Evolutionary conservation across 2,329 filamentous ascomycete species (phyloP).

Genomic region (Lasiodiplodia sp.): DNA sequence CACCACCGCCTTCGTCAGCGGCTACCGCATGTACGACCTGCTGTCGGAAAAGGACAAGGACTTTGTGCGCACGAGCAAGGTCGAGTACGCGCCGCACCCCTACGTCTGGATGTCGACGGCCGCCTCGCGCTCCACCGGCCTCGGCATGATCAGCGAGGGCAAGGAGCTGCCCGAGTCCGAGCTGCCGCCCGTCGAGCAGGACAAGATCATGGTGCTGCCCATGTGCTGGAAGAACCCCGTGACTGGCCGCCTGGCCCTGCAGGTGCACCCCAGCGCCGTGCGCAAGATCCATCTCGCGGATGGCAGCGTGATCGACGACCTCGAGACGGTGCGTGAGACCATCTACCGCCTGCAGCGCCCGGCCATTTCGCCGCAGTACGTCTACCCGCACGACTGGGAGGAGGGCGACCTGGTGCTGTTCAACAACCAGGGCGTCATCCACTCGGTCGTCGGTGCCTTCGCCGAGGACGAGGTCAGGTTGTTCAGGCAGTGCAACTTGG

Average conservation of each 20-base stretch:
- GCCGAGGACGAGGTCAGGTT: conserved; percentile 74
- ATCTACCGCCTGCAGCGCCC: conserved; percentile 76
- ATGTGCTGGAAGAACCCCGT: conserved; percentile 81
- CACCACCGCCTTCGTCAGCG: conserved; percentile 77
- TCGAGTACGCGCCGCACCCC: conserved; percentile 80
- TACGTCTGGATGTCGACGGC: conserved; percentile 83
- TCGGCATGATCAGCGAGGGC: conserved; percentile 73
- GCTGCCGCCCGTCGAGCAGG: conserved; percentile 69
- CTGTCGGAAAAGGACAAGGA: conserved; percentile 71
- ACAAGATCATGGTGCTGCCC: conserved; percentile 74
- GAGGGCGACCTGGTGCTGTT: conserved; percentile 80
- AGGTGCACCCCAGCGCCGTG: conserved; percentile 77
- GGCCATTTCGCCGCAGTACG: conserved; percentile 71
- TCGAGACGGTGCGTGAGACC: conserved; percentile 70
- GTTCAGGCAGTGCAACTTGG: conserved; percentile 82
- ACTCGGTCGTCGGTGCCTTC: conserved; percentile 79
- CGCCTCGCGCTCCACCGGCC: conserved; percentile 70
- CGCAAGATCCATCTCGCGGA: conserved; percentile 72
- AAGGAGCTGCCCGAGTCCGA: conserved; percentile 66
- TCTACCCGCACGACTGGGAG: conserved; percentile 80
- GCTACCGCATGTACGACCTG: conserved; percentile 73
- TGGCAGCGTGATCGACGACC: conserved; percentile 72
- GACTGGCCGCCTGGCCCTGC: conserved; percentile 72
- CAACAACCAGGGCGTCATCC: conserved; percentile 77
- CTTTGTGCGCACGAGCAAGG: conserved; percentile 70